A percentile compares a stretch with the other conserved stretches of the same genome.
Evolutionary conservation across 805 yeast genomes (phyloP).

Genomic region (Lachancea sp.): DNA sequence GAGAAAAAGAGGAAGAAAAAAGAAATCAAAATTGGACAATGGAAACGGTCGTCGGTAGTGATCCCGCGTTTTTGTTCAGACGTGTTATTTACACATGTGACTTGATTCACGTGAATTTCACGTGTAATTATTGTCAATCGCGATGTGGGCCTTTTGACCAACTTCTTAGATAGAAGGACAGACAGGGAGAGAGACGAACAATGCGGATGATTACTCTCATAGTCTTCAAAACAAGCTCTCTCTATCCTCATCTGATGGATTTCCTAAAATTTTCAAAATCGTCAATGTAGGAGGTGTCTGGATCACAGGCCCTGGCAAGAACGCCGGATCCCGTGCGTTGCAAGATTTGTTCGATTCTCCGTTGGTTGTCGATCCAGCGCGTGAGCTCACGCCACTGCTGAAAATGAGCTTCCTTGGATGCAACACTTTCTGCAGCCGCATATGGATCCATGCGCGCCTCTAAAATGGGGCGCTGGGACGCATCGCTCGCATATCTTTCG

Average conservation of each 20-base stretch:
- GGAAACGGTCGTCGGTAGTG: too few relatives aligned
- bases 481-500: conserved; percentile 14
- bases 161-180: too few relatives aligned
- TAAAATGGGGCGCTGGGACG: conserved; percentile 18
- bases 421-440: conserved; percentile 36
- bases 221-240: too few relatives aligned
- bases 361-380: conserved; percentile 38
- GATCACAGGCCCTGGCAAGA: conserved; percentile 35
- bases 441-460: conserved; percentile 45
- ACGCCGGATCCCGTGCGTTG: conserved; percentile 32
- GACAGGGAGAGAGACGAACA: too few relatives aligned
- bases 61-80: too few relatives aligned
- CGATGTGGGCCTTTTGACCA: background rate
- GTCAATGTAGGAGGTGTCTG: conserved; percentile 22
- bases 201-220: too few relatives aligned
- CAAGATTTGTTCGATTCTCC: conserved; percentile 37
- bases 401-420: conserved; percentile 28
- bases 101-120: too few relatives aligned
- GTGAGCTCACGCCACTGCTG: conserved; percentile 26
- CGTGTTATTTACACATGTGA: too few relatives aligned
- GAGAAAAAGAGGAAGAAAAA: too few relatives aligned
- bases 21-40: too few relatives aligned
- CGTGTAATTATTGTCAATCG: too few relatives aligned
- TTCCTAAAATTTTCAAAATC: conserved; percentile 15
- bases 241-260: background rate